Percentiles rank a stretch among this genome's conserved stretches.
Conservation (phyloP, 805 yeast species). For the Ogataea trehaloabstinens region DNA sequence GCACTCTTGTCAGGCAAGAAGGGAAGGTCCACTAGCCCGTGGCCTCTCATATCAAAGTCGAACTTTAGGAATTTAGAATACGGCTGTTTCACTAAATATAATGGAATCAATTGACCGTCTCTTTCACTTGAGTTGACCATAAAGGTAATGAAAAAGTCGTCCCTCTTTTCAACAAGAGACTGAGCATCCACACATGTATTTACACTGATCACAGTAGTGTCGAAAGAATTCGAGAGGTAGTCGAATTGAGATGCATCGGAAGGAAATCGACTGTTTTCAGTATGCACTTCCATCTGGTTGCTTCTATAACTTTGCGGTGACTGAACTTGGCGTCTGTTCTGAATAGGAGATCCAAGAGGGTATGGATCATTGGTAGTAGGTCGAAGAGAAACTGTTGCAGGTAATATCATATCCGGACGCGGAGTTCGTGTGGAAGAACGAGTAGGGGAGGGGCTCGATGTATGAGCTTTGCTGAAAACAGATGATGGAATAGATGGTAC, state of each 20-base stretch:
- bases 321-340: not conserved
- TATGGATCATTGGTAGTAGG: not conserved
- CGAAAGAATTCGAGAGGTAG: conserved; percentile 28
- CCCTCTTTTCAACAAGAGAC: conserved; percentile 38
- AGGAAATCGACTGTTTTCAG: conserved; percentile 7
- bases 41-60: conserved; percentile 57
- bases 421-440: not conserved
- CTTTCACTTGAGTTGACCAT: conserved; percentile 60
- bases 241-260: conserved; percentile 26
- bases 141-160: conserved; percentile 61
- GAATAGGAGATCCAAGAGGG: not conserved
- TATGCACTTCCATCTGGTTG: not conserved
- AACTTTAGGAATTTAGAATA: conserved; percentile 58
- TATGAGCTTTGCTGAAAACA: not conserved
- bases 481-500: conserved; percentile 1
- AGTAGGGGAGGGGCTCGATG: not conserved
- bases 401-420: not conserved
- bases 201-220: conserved; percentile 30
- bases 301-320: not conserved
- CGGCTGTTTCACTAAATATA: conserved; percentile 68
- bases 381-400: not conserved
- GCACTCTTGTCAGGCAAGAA: conserved; percentile 26
- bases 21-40: conserved; percentile 25
- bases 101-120: conserved; percentile 50
- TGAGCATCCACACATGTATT: conserved; percentile 30